Evolutionary conservation across 805 yeast genomes (phyloP), one percentile per base, ranked within the genome.

Genomic region (Metschnikowia koreensis): DNA sequence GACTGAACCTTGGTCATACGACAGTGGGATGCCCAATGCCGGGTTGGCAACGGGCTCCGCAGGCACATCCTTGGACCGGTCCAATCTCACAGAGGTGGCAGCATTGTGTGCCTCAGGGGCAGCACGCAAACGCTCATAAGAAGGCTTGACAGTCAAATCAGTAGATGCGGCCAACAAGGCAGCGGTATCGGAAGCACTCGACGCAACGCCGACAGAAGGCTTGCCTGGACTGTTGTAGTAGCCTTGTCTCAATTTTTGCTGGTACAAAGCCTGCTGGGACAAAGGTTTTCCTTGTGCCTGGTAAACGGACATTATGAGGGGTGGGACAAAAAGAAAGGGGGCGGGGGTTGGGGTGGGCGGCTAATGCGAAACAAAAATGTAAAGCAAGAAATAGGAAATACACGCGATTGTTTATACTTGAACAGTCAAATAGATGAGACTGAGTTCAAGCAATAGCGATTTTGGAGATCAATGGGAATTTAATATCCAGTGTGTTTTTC

Each of bases 101-200:
- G 89, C 89, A 26, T 79, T 77, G 38, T 86, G 87, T 13, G 89
- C 89, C 48, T 82, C 89, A 7, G 64, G 71, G 7, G 84, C 75
- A 15, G 84, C 79, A 12, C 78, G 66, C 39, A 46, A 38, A 53
- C 92, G 72, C 66, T 82, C 84, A 66, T 86, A 87, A 12, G 73
- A 57, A 12, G 89, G 83, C 55, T 79, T 80, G 38, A 86, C 81
- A 2, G 83, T 76, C 42, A 84, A 74, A 65, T 83, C 87, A 2
- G 87, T 70, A 11, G 83, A 80, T 7, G 88, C 81, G 1, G 94
- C 96, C 55, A 86, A 73, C 48, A 86, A 71, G 1, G 94, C 94
- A 45, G 96, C 93, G 6, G 87, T 81, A 63, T 84, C 90, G 13
- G 89, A 80, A 29, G 91, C 89, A 40, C 81, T 76, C 52, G 84